Base-by-base conservation (phyloP, 352 stramenopile genomes). In the Phytopythium oedochilum region DNA sequence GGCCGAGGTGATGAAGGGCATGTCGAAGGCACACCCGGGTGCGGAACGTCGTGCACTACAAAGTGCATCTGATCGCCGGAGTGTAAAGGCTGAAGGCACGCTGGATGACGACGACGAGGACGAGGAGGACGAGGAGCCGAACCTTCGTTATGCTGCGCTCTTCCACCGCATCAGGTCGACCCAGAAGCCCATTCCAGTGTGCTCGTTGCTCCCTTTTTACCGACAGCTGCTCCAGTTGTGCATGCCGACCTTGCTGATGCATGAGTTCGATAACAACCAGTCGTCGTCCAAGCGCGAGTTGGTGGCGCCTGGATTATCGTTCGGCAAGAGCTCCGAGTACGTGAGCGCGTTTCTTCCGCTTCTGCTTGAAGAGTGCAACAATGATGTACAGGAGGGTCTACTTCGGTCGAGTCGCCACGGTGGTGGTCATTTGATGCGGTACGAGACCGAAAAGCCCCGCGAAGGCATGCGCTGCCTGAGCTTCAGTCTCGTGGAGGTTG, bases 121-220 rank as follows among this genome's bases (percentile, higher is more conserved):
- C 2, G 69, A 87, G 20, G 65, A 80, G n/a, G 72, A 83, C 12
- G 70, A 86, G 20, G 71, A 84, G 53, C 52, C 60, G 15, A 64
- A 69, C 45, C 51, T 79, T 28, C 78, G 75, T 15, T 81, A 88
- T 26, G 79, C 84, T 11, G 68, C 74, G 9, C 63, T 91, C 4
- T 92, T 92, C 32, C 71, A 89, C 58, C 83, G 86, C 31, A 94
- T 96, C 58, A 92, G 92, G 49, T 78, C 75, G 22, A 90, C 83
- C 18, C 78, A 86, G 48, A 93, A 90, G 34, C 68, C 83, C 1
- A 81, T 90, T 42, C 65, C 78, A 6, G 64, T 68, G 17, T 89
- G 76, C 43, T 93, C 86, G 14, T 39, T 94, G 35, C 61, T 87
- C 25, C 86, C 86, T 39, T 96, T 96, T 68, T 96, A 92, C 55